Percentiles rank a stretch among this genome's conserved stretches.
Conservation (phyloP, 129 eudicot species). For the Saposhnikovia divaricata region DNA sequence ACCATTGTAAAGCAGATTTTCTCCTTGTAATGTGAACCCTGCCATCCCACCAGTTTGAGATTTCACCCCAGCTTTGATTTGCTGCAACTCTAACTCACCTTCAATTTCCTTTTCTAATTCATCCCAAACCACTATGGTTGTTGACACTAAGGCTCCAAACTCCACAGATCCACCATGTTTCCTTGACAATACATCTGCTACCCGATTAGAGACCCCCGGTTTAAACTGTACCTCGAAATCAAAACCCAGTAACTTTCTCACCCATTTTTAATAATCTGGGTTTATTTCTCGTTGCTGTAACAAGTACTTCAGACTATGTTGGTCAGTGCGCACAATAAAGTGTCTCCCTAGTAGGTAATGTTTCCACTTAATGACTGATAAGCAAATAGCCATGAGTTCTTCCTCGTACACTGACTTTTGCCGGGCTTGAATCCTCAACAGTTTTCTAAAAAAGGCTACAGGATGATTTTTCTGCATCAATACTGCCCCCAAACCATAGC, state of each 20-base stretch:
- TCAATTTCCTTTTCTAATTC: too few relatives aligned
- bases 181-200: background rate
- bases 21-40: background rate
- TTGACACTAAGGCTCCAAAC: background rate
- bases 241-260: background rate
- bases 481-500: background rate
- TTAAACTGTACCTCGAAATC: conserved; percentile 8
- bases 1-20: background rate
- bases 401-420: background rate
- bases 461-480: conserved; percentile 3
- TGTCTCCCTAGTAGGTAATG: background rate
- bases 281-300: background rate
- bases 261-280: background rate
- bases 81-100: too few relatives aligned
- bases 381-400: background rate
- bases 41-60: background rate
- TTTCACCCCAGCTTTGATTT: background rate
- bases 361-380: background rate
- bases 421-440: background rate
- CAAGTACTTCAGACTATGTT: background rate
- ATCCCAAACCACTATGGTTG: too few relatives aligned
- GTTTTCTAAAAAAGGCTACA: background rate
- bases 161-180: background rate
- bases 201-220: too few relatives aligned
- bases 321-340: background rate